phyloP scores from a whole-genome alignment of 305 asterid genomes.

The Solanum hybrid region DNA sequence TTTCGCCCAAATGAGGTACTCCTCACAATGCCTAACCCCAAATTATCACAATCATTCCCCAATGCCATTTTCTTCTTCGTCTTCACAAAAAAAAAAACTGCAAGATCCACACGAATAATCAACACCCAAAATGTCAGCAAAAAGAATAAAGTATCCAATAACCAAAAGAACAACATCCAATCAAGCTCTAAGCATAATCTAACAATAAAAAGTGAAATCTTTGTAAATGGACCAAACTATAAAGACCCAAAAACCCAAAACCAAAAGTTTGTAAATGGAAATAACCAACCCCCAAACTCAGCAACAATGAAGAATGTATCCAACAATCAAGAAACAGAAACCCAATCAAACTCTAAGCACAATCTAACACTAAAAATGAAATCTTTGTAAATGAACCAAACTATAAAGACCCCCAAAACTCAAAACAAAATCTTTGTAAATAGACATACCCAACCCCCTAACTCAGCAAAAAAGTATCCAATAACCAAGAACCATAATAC shows the following conservation, averaged over 20 bases:
- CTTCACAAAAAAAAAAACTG: background rate
- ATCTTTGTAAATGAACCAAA: background rate
- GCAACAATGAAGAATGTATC: background rate
- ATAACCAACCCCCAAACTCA: background rate
- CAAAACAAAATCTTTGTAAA: background rate
- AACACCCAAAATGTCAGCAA: background rate
- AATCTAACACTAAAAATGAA: background rate
- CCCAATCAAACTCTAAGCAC: background rate
- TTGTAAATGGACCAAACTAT: background rate
- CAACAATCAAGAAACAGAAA: background rate
- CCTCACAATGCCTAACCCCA: conserved; percentile 49
- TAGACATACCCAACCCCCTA: background rate
- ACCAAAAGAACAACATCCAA: background rate
- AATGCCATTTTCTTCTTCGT: conserved; percentile 14
- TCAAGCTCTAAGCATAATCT: background rate
- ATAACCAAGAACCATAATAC: background rate
- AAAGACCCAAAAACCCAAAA: background rate
- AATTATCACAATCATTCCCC: conserved; percentile 21
- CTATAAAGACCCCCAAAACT: background rate
- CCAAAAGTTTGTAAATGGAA: background rate
- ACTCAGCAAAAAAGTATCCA: background rate
- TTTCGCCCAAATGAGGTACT: conserved; percentile 69
- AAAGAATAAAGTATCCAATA: background rate
- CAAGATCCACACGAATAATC: conserved; percentile 18
- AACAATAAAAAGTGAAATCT: background rate